These are phyloP conservation scores for Neurospora sp. DNA, from an alignment of 495 filamentous ascomycete species.

Conservation along the genomic window DNA sequence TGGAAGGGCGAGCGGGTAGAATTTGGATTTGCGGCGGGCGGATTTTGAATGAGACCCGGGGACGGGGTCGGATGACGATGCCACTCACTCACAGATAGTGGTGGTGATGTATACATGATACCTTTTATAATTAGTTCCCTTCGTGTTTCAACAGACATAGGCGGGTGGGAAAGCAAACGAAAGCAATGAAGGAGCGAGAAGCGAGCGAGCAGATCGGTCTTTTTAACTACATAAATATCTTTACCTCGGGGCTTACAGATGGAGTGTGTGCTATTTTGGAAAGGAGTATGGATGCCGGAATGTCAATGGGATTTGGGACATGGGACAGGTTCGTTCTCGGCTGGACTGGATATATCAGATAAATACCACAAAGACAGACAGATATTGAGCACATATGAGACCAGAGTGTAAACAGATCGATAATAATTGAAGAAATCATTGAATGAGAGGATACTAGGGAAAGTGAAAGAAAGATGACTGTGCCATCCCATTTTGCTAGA, in stretches of 20 bases:
- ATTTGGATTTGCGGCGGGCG: too few species aligned
- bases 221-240: neutral
- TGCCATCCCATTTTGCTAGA: too few species aligned
- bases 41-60: neutral
- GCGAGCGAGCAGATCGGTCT: neutral
- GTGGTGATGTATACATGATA: neutral
- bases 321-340: too few species aligned
- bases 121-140: neutral
- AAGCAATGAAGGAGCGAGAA: neutral
- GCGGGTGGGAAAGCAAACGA: neutral
- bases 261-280: neutral
- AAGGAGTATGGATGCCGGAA: too few species aligned
- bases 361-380: neutral
- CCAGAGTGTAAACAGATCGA: too few species aligned
- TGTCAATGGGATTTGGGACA: too few species aligned
- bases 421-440: too few species aligned
- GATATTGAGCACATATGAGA: too few species aligned
- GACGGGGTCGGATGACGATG: neutral
- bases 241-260: neutral
- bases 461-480: too few species aligned
- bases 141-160: neutral
- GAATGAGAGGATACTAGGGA: too few species aligned
- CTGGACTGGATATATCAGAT: neutral
- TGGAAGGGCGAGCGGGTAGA: neutral
- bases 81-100: neutral